These are phyloP conservation scores for Cytospora leucostoma DNA, from an alignment of 2,329 filamentous ascomycete species.

Conservation along the genomic window DNA sequence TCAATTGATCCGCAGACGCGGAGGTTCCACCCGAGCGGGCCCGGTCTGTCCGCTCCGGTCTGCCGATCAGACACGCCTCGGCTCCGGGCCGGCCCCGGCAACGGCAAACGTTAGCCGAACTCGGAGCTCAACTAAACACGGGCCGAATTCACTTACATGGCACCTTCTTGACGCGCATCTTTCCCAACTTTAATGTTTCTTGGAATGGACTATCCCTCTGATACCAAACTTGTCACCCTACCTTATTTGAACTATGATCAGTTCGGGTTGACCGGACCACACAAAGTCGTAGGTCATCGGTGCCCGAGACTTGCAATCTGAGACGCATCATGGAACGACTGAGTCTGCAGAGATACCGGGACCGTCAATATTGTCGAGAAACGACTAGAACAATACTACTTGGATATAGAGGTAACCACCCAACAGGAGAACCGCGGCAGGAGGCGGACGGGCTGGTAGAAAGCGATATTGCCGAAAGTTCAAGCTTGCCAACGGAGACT, in stretches of 20 bases:
- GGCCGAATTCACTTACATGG: not conserved
- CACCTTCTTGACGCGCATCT: not conserved
- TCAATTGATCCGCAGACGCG: slow-evolving; percentile 8
- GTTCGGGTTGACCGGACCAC: not conserved
- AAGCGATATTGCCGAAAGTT: too few species aligned
- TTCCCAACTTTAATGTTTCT: not conserved
- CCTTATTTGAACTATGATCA: not conserved
- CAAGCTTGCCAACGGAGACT: too few species aligned
- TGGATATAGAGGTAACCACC: too few species aligned
- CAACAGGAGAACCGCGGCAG: too few species aligned
- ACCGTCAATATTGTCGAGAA: too few species aligned
- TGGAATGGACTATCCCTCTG: not conserved
- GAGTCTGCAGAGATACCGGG: too few species aligned
- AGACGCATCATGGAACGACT: not conserved
- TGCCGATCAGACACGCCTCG: slow-evolving; percentile 8
- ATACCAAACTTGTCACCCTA: not conserved
- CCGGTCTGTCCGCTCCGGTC: not conserved
- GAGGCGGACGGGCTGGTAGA: too few species aligned
- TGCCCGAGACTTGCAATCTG: not conserved
- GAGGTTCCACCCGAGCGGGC: not conserved
- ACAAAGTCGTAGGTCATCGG: not conserved
- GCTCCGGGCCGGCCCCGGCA: slow-evolving; percentile 18
- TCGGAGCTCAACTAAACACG: not conserved
- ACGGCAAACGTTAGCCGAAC: slow-evolving; percentile 10
- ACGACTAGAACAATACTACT: too few species aligned